Evolutionary conservation across 345 rosid genomes (phyloP).

Genomic region (Barbarea vulgaris): DNA sequence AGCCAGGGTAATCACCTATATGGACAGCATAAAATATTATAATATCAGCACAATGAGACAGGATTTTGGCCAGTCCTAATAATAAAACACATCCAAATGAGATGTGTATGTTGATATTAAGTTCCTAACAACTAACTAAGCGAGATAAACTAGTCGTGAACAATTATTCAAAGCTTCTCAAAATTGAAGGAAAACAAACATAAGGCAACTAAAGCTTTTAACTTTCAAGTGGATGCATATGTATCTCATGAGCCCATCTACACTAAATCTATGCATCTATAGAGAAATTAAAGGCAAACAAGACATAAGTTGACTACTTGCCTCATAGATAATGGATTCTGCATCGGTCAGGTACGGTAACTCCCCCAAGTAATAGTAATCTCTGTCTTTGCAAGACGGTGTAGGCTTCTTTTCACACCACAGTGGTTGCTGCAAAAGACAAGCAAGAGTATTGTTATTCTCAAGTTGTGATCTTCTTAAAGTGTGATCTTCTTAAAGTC

Average conservation of each 20-base stretch:
- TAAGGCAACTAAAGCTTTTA: background rate
- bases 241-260: background rate
- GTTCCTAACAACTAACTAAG: constrained; percentile 1
- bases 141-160: background rate
- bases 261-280: background rate
- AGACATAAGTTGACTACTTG: constrained; percentile 21
- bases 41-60: constrained; percentile 20
- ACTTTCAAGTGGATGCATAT: background rate
- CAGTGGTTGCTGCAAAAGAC: constrained; percentile 72
- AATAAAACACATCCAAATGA: constrained; percentile 4
- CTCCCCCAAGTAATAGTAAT: constrained; percentile 80
- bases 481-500: background rate
- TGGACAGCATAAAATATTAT: background rate
- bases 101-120: background rate
- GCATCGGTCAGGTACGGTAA: constrained; percentile 76
- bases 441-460: background rate
- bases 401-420: constrained; percentile 63
- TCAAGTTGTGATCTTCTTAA: background rate
- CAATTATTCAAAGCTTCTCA: background rate
- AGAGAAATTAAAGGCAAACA: background rate
- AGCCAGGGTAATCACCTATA: constrained; percentile 54
- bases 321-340: constrained; percentile 86
- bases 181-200: background rate
- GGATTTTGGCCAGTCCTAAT: background rate
- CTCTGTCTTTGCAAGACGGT: constrained; percentile 71